phyloP scores from a whole-genome alignment of 1,284 basidiomycete genomes.

The Sanghuangporus weigelae region DNA sequence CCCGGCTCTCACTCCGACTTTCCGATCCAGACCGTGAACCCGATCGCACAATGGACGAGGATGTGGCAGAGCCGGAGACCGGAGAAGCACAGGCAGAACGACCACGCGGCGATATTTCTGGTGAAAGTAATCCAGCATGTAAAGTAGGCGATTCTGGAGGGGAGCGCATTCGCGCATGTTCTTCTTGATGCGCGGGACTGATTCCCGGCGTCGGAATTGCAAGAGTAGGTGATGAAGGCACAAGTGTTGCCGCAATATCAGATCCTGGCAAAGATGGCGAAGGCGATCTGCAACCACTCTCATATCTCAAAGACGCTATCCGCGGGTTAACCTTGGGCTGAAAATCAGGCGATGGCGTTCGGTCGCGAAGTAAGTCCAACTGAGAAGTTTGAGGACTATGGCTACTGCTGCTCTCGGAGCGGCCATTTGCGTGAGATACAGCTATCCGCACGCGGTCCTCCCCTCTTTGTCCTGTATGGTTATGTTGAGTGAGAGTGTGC shows the following conservation, averaged over 20 bases:
- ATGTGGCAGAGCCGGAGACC: constrained; percentile 12
- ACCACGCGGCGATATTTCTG: constrained; percentile 14
- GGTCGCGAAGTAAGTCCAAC: neutral
- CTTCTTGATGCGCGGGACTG: constrained; percentile 5
- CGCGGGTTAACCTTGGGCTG: constrained; percentile 13
- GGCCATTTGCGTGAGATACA: neutral
- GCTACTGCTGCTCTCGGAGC: neutral
- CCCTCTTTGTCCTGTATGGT: neutral
- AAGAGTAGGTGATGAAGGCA: constrained; percentile 4
- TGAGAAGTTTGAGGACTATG: neutral
- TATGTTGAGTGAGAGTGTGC: neutral
- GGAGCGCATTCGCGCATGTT: constrained; percentile 4
- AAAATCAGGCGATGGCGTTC: constrained; percentile 13
- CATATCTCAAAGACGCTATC: constrained; percentile 10
- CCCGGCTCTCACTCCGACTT: constrained; percentile 14
- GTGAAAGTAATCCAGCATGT: constrained; percentile 9
- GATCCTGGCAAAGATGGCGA: neutral
- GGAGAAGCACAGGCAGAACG: constrained; percentile 10
- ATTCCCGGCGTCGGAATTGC: constrained; percentile 15
- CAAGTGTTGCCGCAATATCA: neutral
- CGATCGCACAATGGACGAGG: constrained; percentile 5
- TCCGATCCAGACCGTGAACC: constrained; percentile 14
- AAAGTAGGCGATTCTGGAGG: constrained; percentile 8
- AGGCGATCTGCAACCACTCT: constrained; percentile 3
- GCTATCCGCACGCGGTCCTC: constrained; percentile 2